These are phyloP conservation scores for Cicer arietinum DNA, from an alignment of 306 rosid genomes.

Conservation along the genomic window DNA sequence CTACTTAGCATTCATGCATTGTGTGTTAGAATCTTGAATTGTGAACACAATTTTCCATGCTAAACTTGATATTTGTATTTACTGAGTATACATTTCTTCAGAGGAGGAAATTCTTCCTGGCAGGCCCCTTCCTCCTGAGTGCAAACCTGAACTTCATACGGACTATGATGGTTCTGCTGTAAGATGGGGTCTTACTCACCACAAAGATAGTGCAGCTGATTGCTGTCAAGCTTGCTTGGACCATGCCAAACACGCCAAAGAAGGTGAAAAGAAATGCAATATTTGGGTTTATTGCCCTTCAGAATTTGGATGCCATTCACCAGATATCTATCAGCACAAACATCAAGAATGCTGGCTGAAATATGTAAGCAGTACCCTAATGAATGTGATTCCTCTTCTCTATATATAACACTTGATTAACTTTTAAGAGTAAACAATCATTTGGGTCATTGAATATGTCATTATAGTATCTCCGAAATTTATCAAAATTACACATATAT, in stretches of 20 bases:
- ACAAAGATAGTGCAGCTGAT: slow-evolving; percentile 96
- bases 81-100: slow-evolving; percentile 46
- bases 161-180: slow-evolving; percentile 93
- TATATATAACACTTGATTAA: neutral
- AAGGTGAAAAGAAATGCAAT: slow-evolving; percentile 82
- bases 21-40: slow-evolving; percentile 35
- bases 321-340: slow-evolving; percentile 85
- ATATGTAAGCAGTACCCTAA: slow-evolving; percentile 64
- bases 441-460: no score
- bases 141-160: slow-evolving; percentile 78
- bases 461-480: no score
- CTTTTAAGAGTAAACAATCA: neutral
- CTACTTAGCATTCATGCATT: slow-evolving; percentile 6
- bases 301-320: slow-evolving; percentile 89
- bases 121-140: slow-evolving; percentile 73
- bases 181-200: slow-evolving; percentile 96
- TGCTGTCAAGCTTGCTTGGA: slow-evolving; percentile 97
- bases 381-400: slow-evolving; percentile 22
- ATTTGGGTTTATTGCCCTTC: slow-evolving; percentile 97
- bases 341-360: slow-evolving; percentile 95
- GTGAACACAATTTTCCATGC: slow-evolving; percentile 17
- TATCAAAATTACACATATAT: no score
- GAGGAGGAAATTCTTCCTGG: slow-evolving; percentile 91
- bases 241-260: slow-evolving; percentile 76
- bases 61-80: slow-evolving; percentile 36